Conservation (phyloP, 176 grass and related monocot species). For the Themeda triandra region DNA sequence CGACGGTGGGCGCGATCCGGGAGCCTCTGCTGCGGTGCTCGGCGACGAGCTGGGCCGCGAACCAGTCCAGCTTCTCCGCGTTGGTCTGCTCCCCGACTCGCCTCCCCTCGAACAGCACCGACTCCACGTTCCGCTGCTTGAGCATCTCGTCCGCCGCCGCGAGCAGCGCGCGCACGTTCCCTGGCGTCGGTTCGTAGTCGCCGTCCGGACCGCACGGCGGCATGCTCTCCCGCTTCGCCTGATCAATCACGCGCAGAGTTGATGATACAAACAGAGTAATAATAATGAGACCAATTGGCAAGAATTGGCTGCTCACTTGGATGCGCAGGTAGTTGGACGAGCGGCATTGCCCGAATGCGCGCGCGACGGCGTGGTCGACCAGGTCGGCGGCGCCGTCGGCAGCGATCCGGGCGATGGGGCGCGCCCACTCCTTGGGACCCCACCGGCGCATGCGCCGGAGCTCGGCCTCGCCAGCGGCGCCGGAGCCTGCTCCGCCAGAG, state of each 20-base stretch:
- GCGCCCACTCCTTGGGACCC: constrained; percentile 87
- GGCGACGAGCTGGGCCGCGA: constrained; percentile 69
- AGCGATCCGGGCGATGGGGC: constrained; percentile 84
- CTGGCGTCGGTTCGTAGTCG: constrained; percentile 62
- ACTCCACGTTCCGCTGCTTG: constrained; percentile 93
- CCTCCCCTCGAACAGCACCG: constrained; percentile 87
- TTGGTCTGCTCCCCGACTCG: constrained; percentile 73
- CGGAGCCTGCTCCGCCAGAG: constrained; percentile 23
- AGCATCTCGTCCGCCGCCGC: constrained; percentile 82
- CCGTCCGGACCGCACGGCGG: constrained; percentile 44
- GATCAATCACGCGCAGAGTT: constrained; percentile 15
- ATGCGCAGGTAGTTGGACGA: constrained; percentile 86
- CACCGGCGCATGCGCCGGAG: constrained; percentile 51
- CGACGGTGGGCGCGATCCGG: constrained; percentile 91
- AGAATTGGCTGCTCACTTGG: constrained; percentile 56
- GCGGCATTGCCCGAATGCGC: constrained; percentile 86
- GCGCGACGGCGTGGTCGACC: constrained; percentile 93
- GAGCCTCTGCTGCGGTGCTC: constrained; percentile 74
- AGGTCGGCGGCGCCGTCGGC: constrained; percentile 90
- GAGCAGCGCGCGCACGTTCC: constrained; percentile 57
- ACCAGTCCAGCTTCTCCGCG: constrained; percentile 86
- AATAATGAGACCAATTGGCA: not conserved
- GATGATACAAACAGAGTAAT: not conserved
- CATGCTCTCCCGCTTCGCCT: constrained; percentile 64
- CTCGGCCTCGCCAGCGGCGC: constrained; percentile 29